Conservation (phyloP, 495 filamentous ascomycete genomes). For the Pseudotulostoma volvatum region DNA sequence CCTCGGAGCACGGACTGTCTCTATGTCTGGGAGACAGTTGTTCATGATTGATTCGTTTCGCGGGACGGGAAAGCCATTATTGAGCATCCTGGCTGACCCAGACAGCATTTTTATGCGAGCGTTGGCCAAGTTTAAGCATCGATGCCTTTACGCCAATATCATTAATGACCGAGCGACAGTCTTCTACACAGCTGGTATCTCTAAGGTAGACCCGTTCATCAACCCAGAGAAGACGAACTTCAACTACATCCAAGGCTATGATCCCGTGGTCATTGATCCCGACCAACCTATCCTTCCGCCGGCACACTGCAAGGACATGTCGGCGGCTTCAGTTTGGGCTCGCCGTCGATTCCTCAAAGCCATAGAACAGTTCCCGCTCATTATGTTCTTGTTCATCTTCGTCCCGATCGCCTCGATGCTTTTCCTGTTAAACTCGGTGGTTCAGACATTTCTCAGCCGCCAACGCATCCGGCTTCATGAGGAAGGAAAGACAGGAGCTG, state of each 20-base stretch:
- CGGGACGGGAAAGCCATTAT: conserved; percentile 59
- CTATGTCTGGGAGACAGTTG: conserved; percentile 68
- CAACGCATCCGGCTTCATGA: conserved; percentile 63
- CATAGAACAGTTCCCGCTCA: conserved; percentile 30
- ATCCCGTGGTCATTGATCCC: conserved; percentile 59
- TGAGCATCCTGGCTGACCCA: conserved; percentile 68
- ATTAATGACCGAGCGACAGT: conserved; percentile 65
- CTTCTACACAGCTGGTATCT: conserved; percentile 69
- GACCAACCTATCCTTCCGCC: conserved; percentile 38
- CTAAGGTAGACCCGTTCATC: conserved; percentile 55
- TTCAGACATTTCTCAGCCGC: conserved; percentile 57
- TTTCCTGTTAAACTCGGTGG: conserved; percentile 57
- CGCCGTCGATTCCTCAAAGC: conserved; percentile 13
- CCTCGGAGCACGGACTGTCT: conserved; percentile 59
- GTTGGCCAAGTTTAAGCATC: conserved; percentile 53
- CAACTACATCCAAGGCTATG: conserved; percentile 60
- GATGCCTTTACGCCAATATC: conserved; percentile 67
- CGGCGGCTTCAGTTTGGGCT: background rate
- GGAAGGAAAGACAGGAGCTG: conserved; percentile 45
- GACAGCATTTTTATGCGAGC: conserved; percentile 75
- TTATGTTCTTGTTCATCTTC: conserved; percentile 45
- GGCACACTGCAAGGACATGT: conserved; percentile 2
- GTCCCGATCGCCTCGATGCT: conserved; percentile 49
- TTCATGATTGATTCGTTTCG: conserved; percentile 78
- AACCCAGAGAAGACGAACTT: conserved; percentile 46